These are phyloP conservation scores for Nothomitra cinnamomea DNA, from an alignment of 2,329 filamentous ascomycete species.

Conservation along the genomic window DNA sequence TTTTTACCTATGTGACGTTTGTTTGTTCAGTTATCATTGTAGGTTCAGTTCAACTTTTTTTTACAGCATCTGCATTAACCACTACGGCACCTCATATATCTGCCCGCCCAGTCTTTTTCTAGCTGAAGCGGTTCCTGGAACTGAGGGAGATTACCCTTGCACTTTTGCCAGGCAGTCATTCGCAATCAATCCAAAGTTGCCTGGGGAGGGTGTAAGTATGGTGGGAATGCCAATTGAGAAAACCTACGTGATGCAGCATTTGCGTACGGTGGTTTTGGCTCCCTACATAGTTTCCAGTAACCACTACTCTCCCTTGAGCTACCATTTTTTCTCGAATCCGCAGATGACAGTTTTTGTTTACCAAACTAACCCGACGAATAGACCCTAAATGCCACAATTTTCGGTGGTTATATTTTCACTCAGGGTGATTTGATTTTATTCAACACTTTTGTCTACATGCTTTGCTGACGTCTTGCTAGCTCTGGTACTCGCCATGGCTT, in stretches of 20 bases:
- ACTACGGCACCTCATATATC: slow-evolving; percentile 38
- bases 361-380: slow-evolving; percentile 23
- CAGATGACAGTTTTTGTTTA: too few species aligned
- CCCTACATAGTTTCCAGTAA: slow-evolving; percentile 37
- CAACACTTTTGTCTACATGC: too few species aligned
- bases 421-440: not conserved
- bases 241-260: slow-evolving; percentile 31
- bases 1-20: slow-evolving; percentile 66
- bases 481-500: slow-evolving; percentile 63
- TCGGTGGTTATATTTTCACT: slow-evolving; percentile 33
- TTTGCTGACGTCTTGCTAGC: slow-evolving; percentile 24
- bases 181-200: slow-evolving; percentile 32
- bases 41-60: slow-evolving; percentile 30
- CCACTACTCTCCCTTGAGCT: slow-evolving; percentile 1
- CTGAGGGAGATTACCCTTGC: slow-evolving; percentile 35
- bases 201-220: slow-evolving; percentile 31
- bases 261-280: slow-evolving; percentile 45
- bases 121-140: slow-evolving; percentile 39
- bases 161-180: slow-evolving; percentile 31
- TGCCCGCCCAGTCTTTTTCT: slow-evolving; percentile 32
- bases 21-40: slow-evolving; percentile 57
- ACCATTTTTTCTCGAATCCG: too few species aligned
- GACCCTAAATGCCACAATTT: slow-evolving; percentile 34
- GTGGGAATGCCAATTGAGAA: slow-evolving; percentile 34
- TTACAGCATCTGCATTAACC: slow-evolving; percentile 8